phyloP scores from a whole-genome alignment of 345 rosid species.

The Bruguiera parviflora region DNA sequence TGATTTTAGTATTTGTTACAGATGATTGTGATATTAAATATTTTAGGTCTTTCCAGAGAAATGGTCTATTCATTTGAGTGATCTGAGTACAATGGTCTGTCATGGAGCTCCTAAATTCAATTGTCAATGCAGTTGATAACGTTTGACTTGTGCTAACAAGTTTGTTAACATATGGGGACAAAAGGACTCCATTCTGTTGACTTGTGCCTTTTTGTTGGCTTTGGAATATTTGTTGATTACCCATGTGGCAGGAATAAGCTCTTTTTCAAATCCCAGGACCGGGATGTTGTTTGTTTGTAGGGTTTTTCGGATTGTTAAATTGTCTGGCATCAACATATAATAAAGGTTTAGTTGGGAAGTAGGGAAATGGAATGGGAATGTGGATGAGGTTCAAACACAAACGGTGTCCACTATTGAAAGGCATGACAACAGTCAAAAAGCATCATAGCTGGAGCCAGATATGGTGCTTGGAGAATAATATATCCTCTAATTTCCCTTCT shows the following conservation, averaged over 20 bases:
- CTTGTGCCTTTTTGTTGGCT: conserved; percentile 25
- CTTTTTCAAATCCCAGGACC: conserved; percentile 11
- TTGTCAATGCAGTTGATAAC: conserved; percentile 35
- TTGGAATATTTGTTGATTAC: conserved; percentile 4
- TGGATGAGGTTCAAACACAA: not conserved
- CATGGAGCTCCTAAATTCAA: conserved; percentile 13
- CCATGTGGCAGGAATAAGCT: conserved; percentile 12
- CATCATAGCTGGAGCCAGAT: conserved; percentile 9
- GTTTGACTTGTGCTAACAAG: conserved; percentile 25
- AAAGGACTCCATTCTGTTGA: conserved; percentile 32
- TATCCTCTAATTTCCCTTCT: not conserved
- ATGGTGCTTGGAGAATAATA: not conserved
- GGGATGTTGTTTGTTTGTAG: not conserved
- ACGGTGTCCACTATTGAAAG: conserved; percentile 11
- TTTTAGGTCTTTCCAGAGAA: not conserved
- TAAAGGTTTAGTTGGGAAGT: not conserved
- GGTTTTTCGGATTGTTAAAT: not conserved
- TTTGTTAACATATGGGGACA: conserved; percentile 26
- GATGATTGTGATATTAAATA: not conserved
- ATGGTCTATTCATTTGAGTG: conserved; percentile 3
- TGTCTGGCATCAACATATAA: not conserved
- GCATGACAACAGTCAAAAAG: conserved; percentile 23
- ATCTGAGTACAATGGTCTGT: not conserved
- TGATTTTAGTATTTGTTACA: conserved; percentile 15
- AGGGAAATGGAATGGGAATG: not conserved